Evolutionary conservation across 1,284 basidiomycete species (phyloP), one percentile per base, ranked within the genome.

Genomic region (Ceratobasidium sp.): DNA sequence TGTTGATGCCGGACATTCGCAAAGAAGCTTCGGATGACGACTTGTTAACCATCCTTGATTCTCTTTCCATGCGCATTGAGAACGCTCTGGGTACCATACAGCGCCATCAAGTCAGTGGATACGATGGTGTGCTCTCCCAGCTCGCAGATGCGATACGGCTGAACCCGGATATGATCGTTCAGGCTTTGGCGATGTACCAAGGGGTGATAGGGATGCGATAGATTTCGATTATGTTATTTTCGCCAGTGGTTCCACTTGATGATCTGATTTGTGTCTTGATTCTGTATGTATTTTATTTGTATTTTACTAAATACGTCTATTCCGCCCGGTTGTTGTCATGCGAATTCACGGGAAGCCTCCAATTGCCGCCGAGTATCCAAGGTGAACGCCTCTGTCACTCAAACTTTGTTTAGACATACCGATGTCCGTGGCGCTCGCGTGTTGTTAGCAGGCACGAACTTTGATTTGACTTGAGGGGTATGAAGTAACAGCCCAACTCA

Each of bases 1-100:
- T 86, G 52, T 80, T 95, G 39, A 80, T 93, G 1, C 93, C 94
- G 1, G 78, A 82, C 9, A 84, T 95, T 75, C 81, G 82, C 71
- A 86, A 90, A 52, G 88, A 87, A 71, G 86, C 89, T 72, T 83
- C 85, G 16, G 93, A 95, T 74, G 80, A 84, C 44, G 91, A 96
- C 73, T 79, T 96, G 56, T 83, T 87, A 75, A 79, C 85, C 56
- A 79, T 93, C 9, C 80, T 98, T 41, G 90, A 94, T 73, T 89
- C 86, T 2, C 76, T 95, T 46, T 82, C 88, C 19, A 80, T 87
- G 14, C 83, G 94, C 42, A 87, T 95, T 58, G 89, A 94, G 76
- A 95, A 95, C 75, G 85, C 88, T n/a, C 78, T 90, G 29, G 82
- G 85, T 14, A 82, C 85, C 30, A 78, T 95, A 73, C 78, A 78